Conservation (phyloP, 2,329 filamentous ascomycete genomes). For the Thielaviopsis ethacetica region DNA sequence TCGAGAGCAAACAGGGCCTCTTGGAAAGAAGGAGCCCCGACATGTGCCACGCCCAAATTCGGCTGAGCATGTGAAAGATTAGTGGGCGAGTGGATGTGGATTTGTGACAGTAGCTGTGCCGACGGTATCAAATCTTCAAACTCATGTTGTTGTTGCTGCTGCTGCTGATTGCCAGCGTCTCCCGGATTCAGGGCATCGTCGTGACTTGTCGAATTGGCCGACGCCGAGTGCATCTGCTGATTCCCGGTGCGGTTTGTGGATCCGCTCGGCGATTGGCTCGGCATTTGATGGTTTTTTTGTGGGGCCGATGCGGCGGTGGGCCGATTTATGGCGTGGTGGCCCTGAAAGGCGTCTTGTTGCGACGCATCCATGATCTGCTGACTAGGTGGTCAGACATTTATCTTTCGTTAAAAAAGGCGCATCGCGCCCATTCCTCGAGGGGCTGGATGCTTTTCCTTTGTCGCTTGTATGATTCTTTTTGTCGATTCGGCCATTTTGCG, state of each 20-base stretch:
- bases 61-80: conserved; percentile 2
- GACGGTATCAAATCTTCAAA: background rate
- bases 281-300: background rate
- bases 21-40: background rate
- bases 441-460: background rate
- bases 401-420: background rate
- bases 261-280: conserved; percentile 2
- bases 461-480: background rate
- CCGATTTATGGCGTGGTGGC: conserved; percentile 11
- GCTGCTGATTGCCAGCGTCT: background rate
- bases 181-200: background rate
- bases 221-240: background rate
- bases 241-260: background rate
- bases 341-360: conserved; percentile 5
- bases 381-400: conserved; percentile 9
- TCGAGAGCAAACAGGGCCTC: background rate
- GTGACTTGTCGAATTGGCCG: background rate
- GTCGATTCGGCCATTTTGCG: background rate
- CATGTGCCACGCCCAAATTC: background rate
- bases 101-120: conserved; percentile 3
- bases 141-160: background rate
- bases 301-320: conserved; percentile 9
- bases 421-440: background rate
- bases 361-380: conserved; percentile 10
- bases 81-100: conserved; percentile 4